Evolutionary conservation across 2,329 filamentous ascomycete species (phyloP).

Genomic region (Colletotrichum falcatum): DNA sequence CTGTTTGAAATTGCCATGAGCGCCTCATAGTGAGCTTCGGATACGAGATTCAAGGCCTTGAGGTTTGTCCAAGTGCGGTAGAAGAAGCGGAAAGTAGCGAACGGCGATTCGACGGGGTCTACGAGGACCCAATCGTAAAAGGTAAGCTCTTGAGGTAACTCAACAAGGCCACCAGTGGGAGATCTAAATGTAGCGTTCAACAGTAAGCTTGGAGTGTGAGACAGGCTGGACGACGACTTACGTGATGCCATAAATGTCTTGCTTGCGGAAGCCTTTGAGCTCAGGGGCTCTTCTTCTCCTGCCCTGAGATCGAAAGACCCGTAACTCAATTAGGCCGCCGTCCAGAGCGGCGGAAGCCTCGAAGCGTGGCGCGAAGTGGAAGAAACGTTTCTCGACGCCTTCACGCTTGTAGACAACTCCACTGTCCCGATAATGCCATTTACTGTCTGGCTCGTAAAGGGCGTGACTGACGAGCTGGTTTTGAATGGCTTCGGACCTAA

Average conservation of each 20-base stretch:
- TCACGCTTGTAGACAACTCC: slow-evolving; percentile 49
- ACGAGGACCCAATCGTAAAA: slow-evolving; percentile 66
- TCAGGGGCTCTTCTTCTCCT: slow-evolving; percentile 57
- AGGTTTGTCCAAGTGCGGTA: slow-evolving; percentile 67
- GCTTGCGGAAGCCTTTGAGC: slow-evolving; percentile 58
- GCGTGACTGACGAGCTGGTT: slow-evolving; percentile 58
- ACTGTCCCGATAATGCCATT: slow-evolving; percentile 55
- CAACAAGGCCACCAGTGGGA: slow-evolving; percentile 64
- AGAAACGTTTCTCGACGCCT: slow-evolving; percentile 62
- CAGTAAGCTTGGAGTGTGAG: neutral
- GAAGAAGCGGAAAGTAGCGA: slow-evolving; percentile 66
- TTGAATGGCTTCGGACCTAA: slow-evolving; percentile 52
- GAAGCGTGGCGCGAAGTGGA: slow-evolving; percentile 59
- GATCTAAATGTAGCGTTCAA: slow-evolving; percentile 53
- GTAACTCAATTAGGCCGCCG: slow-evolving; percentile 67
- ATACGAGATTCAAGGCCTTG: slow-evolving; percentile 60
- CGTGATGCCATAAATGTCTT: slow-evolving; percentile 65
- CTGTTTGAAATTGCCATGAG: slow-evolving; percentile 13
- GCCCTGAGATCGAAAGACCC: slow-evolving; percentile 63
- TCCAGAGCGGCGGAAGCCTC: slow-evolving; percentile 59
- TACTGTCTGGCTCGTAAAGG: slow-evolving; percentile 61
- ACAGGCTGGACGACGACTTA: slow-evolving; percentile 50
- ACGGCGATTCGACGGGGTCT: slow-evolving; percentile 65
- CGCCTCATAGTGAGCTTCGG: slow-evolving; percentile 43
- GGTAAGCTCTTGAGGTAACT: slow-evolving; percentile 61